Conservation (phyloP, 2,329 filamentous ascomycete genomes). For the Alternaria sp. region DNA sequence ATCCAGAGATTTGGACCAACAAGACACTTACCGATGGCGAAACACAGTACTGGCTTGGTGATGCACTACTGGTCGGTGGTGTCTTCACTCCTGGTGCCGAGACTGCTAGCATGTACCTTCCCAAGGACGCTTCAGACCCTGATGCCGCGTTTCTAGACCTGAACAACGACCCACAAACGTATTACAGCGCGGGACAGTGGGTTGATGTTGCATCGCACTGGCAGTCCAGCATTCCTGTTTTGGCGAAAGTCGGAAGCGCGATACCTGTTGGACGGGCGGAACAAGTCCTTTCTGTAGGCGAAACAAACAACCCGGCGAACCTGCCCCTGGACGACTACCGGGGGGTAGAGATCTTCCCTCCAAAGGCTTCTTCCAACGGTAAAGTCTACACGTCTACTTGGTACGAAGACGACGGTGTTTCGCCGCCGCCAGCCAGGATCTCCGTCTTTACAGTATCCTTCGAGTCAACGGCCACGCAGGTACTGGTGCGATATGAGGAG, state of each 20-base stretch:
- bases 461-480: slow-evolving; percentile 49
- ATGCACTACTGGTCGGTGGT: slow-evolving; percentile 69
- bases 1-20: slow-evolving; percentile 69
- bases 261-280: slow-evolving; percentile 60
- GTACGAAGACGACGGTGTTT: slow-evolving; percentile 66
- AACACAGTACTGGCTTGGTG: slow-evolving; percentile 76
- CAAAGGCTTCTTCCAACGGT: slow-evolving; percentile 48
- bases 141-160: slow-evolving; percentile 68
- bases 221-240: slow-evolving; percentile 61
- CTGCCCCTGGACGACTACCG: slow-evolving; percentile 62
- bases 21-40: slow-evolving; percentile 67
- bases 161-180: slow-evolving; percentile 67
- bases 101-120: slow-evolving; percentile 67
- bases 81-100: slow-evolving; percentile 68
- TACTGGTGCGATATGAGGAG: slow-evolving; percentile 53
- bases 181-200: slow-evolving; percentile 63
- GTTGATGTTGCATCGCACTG: slow-evolving; percentile 58
- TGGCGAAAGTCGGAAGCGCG: slow-evolving; percentile 62
- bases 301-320: slow-evolving; percentile 54
- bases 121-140: slow-evolving; percentile 50
- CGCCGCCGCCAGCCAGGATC: slow-evolving; percentile 46
- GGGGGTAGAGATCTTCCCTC: slow-evolving; percentile 65
- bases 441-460: slow-evolving; percentile 37
- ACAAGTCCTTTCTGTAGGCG: slow-evolving; percentile 61
- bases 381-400: slow-evolving; percentile 53